These are phyloP conservation scores for Akanthomyces uredinophilus DNA, from an alignment of 2,329 filamentous ascomycete species.

Conservation along the genomic window DNA sequence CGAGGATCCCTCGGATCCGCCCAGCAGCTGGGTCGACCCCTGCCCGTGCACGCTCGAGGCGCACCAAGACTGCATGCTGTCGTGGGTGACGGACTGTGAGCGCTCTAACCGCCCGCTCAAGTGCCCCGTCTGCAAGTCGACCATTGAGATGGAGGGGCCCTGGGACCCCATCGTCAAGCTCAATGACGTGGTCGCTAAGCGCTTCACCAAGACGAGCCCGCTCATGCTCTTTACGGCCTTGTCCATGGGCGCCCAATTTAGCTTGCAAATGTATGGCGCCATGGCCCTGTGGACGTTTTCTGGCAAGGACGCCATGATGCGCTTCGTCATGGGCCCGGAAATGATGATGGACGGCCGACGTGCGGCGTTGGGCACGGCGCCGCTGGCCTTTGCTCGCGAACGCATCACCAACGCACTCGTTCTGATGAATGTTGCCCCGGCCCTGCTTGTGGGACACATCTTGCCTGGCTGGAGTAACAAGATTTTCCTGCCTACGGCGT, in stretches of 20 bases:
- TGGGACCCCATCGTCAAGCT: constrained; percentile 66
- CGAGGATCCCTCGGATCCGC: constrained; percentile 43
- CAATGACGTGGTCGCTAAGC: constrained; percentile 53
- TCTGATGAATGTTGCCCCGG: constrained; percentile 43
- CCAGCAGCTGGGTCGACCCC: constrained; percentile 70
- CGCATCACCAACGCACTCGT: constrained; percentile 30
- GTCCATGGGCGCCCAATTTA: constrained; percentile 43
- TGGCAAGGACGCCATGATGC: constrained; percentile 39
- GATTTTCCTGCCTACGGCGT: constrained; percentile 37
- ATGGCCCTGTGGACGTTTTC: constrained; percentile 48
- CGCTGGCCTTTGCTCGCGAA: constrained; percentile 24
- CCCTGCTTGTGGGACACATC: constrained; percentile 39
- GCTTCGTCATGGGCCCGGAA: constrained; percentile 37
- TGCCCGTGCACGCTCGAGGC: constrained; percentile 88
- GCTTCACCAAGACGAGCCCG: constrained; percentile 51
- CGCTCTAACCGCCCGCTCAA: constrained; percentile 59
- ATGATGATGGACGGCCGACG: constrained; percentile 25
- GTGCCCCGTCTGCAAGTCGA: constrained; percentile 85
- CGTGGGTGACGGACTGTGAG: constrained; percentile 92
- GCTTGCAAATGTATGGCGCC: constrained; percentile 49
- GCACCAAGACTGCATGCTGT: constrained; percentile 82
- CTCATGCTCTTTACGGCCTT: constrained; percentile 61
- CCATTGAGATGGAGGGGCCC: constrained; percentile 71
- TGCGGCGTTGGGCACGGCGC: constrained; percentile 11
- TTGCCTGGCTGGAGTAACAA: constrained; percentile 39